Base-by-base conservation (phyloP, 495 filamentous ascomycete genomes). In the Aspergillus asperescens region DNA sequence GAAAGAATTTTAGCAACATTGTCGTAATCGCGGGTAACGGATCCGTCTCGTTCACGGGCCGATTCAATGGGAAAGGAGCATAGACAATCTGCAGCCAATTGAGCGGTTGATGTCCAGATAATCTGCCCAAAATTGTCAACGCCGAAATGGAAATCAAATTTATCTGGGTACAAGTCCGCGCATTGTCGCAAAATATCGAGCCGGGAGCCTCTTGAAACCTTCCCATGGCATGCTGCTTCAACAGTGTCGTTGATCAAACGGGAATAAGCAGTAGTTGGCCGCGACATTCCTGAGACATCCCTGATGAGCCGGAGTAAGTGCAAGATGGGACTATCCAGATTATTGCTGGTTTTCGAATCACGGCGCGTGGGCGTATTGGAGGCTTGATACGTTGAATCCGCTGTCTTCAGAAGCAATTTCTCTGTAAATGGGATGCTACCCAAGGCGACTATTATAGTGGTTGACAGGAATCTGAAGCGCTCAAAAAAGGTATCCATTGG, bases 381-480 rank as follows among this genome's bases (percentile, higher is more conserved):
- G 15, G 66, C 58, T 60, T 75, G 71, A 52, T 73, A 78, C 3
- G 61, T 63, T 18, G 69, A 67, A 37, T 74, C 71, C 1, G 66
- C 57, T 13, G 62, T 73, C 43, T 69, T 69, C 41, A 74, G 47
- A 63, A 81, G 28, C 35, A 85, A 75, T 57, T 86, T 90, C 56
- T 96, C 90, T 0, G 86, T 87, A 61, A 96, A 94, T 1, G 86
- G 78, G 10, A 87, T 76, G 5, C 78, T 67, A 2, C 90, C 92
- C 10, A 96, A 70, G 0, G 78, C 80, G 8, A 74, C 67, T 0
- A 90, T 74, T 47, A 85, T 80, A 10, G 77, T 78, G 19, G 74
- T 72, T 0, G 90, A 62, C 43, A 92, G 73, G 25, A 74, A 78
- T 1, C 66, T 65, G 50, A 84, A 84, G 13, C 82, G 77, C 15